Base-by-base conservation (phyloP, 495 filamentous ascomycete species). In the Lophium mytilinum region DNA sequence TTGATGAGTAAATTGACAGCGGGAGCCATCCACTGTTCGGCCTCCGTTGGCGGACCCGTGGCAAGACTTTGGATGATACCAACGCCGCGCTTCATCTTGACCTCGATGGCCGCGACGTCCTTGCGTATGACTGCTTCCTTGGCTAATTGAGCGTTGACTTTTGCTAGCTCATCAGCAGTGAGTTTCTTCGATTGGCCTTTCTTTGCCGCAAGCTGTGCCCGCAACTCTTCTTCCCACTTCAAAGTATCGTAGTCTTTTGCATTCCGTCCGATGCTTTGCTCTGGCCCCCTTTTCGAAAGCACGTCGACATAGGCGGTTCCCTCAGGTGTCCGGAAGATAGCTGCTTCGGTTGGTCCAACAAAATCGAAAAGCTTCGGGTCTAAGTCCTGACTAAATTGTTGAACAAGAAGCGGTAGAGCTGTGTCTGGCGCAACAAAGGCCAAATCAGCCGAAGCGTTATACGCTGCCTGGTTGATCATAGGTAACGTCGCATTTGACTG, bases 221-320 rank as follows among this genome's bases (percentile, higher is more conserved):
- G 74, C n/a, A 97, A 78, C 55, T 97, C 93, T 64, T 88, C 84
- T 70, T 98, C 93, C 93, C 93, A 98, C 72, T 96, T 96, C 49
- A 96, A 66, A 0, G 88, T 95, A 64, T 97, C 87, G 58, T 96
- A 95, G 68, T 97, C 93, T 68, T 88, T 96, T 18, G 76, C 83
- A 62, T 86, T 96, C 70, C 88, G 96, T 64, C 88, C 81, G 8
- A 87, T 79, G 12, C 80, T 65, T n/a, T 76, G 75, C 46, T 75
- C 78, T 62, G 84, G 82, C 1, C 75, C 73, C 68, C 92, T 92
- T 63, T 83, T 87, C 34, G 85, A 87, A 4, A 98, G 76, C 6
- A 96, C 89, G 69, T 98, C 92, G 24, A 98, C 78, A 61, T 94
- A 97, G 6, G 83, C 78, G 0, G 86, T 89, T 1, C 90, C 93